phyloP scores from a whole-genome alignment of 805 yeast genomes.

The Candida easanensis region DNA sequence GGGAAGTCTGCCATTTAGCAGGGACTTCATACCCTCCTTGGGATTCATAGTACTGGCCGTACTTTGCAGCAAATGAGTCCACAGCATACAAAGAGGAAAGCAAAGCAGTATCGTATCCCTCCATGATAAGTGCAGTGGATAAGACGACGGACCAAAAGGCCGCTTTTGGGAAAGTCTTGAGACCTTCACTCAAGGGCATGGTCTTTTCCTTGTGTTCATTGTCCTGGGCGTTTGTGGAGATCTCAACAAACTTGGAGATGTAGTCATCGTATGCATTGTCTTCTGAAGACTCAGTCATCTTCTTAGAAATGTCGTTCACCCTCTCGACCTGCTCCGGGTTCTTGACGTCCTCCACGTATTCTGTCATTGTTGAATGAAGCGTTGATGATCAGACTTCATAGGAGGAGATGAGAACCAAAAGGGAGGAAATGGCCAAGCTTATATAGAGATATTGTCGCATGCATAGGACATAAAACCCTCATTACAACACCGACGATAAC shows the following conservation, averaged over 20 bases:
- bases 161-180: constrained; percentile 29
- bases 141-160: constrained; percentile 39
- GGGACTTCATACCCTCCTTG: constrained; percentile 28
- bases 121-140: constrained; percentile 38
- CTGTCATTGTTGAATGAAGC: constrained; percentile 9
- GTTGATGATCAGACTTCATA: too few species aligned
- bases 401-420: too few species aligned
- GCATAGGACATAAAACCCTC: too few species aligned
- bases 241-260: constrained; percentile 21
- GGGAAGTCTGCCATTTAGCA: constrained; percentile 40
- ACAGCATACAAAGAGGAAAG: constrained; percentile 36
- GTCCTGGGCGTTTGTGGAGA: constrained; percentile 18
- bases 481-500: too few species aligned
- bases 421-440: too few species aligned
- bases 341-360: constrained; percentile 18
- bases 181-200: constrained; percentile 20
- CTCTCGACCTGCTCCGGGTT: constrained; percentile 10
- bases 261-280: constrained; percentile 15
- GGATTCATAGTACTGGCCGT: constrained; percentile 29
- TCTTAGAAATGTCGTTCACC: constrained; percentile 10
- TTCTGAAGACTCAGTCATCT: constrained; percentile 5
- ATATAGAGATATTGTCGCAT: too few species aligned
- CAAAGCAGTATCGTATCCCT: constrained; percentile 38
- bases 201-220: constrained; percentile 17
- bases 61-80: constrained; percentile 35